Base-by-base conservation (phyloP, 805 yeast genomes). In the Wickerhamiella kazuoi region DNA sequence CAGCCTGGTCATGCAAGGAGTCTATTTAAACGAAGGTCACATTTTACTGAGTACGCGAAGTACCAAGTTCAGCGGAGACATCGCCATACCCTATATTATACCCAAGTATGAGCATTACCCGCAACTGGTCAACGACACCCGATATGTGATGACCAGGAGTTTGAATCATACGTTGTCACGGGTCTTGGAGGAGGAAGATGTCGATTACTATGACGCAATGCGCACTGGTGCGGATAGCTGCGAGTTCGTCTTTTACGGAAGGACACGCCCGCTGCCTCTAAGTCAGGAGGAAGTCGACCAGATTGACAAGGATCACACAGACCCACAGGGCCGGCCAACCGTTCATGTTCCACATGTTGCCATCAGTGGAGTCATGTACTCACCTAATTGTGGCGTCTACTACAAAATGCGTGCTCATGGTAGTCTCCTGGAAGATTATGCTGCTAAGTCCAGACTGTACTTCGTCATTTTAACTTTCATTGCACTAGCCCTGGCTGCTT, bases 301-400 rank as follows among this genome's bases (percentile, higher is more conserved):
- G 36, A 72, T 86, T 23, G 95, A 86, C 47, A 67, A 72, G 29
- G 97, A 86, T 54, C 58, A 84, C 17, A 53, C 47, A 9, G 62
- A 68, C 44, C 96, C 95, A 1, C 52, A 69, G n/a, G 96, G 96
- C 0, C 62, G 79, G 44, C 95, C 95, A 2, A 67, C 75, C 14
- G 65, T 68, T 15, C 43, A 51, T 1, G 52, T 76, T 4, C 95
- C 95, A 0, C 50, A 56, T 0, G 46, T 86, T 15, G 60, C 59
- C 24, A 50, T 86, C 8, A 54, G 67, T 2, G 83, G 78, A 5
- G 45, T 82, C 13, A 43, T 82, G 16, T 84, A 80, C 51, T 82
- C 94, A 0, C 96, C 96, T 0, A 94, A 86, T 53, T 86, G 97
- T 62, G 93, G 86, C 0, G 51, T 77, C 2, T 53, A n/a, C 2